Conservation (phyloP, 108 stramenopile genomes). For the Pseudonitzschia multiseries region DNA sequence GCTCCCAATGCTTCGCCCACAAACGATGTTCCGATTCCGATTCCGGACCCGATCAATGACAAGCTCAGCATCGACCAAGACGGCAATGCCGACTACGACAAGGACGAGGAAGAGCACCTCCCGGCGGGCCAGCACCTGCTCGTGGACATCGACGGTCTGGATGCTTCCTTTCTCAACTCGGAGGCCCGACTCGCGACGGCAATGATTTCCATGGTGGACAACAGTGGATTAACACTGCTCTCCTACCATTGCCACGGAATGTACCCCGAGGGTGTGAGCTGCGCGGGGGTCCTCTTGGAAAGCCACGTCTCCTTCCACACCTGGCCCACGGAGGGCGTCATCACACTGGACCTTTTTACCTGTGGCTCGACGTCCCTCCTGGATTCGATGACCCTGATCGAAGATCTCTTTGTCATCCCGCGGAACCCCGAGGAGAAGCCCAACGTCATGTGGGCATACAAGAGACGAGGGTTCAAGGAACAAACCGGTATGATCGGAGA, state of each 20-base stretch:
- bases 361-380: constrained; percentile 57
- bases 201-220: constrained; percentile 58
- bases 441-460: constrained; percentile 59
- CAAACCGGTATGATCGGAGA: constrained; percentile 36
- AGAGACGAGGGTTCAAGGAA: constrained; percentile 58
- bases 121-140: constrained; percentile 77
- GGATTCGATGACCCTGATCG: constrained; percentile 44
- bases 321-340: constrained; percentile 72
- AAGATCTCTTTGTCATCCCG: constrained; percentile 57
- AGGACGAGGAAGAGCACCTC: constrained; percentile 45
- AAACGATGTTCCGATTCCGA: not conserved
- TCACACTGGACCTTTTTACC: constrained; percentile 72
- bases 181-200: constrained; percentile 62
- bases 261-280: constrained; percentile 57
- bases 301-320: constrained; percentile 74
- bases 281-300: constrained; percentile 66
- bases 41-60: constrained; percentile 12
- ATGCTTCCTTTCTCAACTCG: constrained; percentile 59
- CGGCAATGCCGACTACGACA: constrained; percentile 20
- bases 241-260: constrained; percentile 78
- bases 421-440: constrained; percentile 16
- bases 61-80: constrained; percentile 9
- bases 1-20: constrained; percentile 12
- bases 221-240: constrained; percentile 61
- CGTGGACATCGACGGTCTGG: constrained; percentile 67